Evolutionary conservation across 2,329 filamentous ascomycete species (phyloP).

Genomic region (Pestalotiopsis sp.): DNA sequence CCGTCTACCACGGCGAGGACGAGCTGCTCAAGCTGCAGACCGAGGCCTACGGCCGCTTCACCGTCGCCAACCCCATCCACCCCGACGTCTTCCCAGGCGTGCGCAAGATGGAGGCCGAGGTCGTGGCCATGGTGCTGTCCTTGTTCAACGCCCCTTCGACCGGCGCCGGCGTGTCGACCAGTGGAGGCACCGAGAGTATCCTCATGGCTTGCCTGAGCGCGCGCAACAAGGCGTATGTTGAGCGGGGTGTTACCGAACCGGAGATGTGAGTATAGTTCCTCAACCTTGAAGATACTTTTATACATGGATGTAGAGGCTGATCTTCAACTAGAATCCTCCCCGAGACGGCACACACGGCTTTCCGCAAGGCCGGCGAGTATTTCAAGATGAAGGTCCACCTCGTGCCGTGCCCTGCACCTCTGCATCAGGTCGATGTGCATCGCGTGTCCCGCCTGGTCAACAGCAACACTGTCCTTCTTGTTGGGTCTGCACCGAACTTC

Average conservation of each 20-base stretch:
- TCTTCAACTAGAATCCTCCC: slow-evolving; percentile 77
- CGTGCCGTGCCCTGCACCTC: slow-evolving; percentile 82
- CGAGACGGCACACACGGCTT: slow-evolving; percentile 92
- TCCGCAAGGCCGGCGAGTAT: slow-evolving; percentile 92
- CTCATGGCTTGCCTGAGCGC: slow-evolving; percentile 92
- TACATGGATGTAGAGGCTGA: not conserved
- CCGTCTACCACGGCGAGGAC: slow-evolving; percentile 92
- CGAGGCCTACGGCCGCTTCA: slow-evolving; percentile 92
- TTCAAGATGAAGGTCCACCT: slow-evolving; percentile 95
- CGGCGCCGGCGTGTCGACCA: slow-evolving; percentile 86
- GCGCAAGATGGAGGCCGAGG: slow-evolving; percentile 97
- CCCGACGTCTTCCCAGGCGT: slow-evolving; percentile 98
- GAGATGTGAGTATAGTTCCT: slow-evolving; percentile 72
- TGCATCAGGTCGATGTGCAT: slow-evolving; percentile 80
- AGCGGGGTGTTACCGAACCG: slow-evolving; percentile 86
- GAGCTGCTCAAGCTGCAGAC: slow-evolving; percentile 82
- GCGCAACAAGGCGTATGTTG: slow-evolving; percentile 82
- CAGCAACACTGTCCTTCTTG: slow-evolving; percentile 89
- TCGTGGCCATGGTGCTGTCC: slow-evolving; percentile 91
- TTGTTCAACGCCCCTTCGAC: slow-evolving; percentile 89
- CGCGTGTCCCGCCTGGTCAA: slow-evolving; percentile 86
- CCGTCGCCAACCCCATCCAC: slow-evolving; percentile 94
- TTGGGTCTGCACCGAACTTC: slow-evolving; percentile 96
- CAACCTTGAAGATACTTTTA: no score
- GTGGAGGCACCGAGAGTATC: slow-evolving; percentile 94